phyloP scores from a whole-genome alignment of 306 rosid species.

The Oemleria cerasiformis region DNA sequence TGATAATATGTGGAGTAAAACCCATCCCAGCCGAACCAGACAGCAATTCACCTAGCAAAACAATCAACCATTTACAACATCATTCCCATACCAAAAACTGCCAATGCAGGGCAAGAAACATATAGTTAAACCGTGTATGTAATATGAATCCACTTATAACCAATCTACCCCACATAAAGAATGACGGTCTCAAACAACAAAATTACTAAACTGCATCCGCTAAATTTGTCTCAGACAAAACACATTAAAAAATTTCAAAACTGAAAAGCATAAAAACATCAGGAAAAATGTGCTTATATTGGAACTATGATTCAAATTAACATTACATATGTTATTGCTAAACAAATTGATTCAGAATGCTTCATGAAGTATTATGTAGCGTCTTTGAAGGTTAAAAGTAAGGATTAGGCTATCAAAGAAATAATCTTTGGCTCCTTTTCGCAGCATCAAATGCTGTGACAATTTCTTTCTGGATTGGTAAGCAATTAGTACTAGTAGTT shows the following conservation, averaged over 20 bases:
- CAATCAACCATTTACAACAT: slow-evolving; percentile 29
- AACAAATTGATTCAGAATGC: background rate
- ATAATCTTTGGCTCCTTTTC: background rate
- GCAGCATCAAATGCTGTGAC: background rate
- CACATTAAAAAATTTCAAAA: too few relatives aligned
- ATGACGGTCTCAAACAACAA: too few relatives aligned
- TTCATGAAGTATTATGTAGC: background rate
- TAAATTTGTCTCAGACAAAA: too few relatives aligned
- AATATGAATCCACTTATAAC: background rate
- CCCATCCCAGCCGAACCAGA: slow-evolving; percentile 93
- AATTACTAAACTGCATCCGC: too few relatives aligned
- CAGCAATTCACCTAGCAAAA: slow-evolving; percentile 65
- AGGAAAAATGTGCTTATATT: too few relatives aligned
- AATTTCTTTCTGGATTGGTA: background rate
- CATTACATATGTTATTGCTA: too few relatives aligned
- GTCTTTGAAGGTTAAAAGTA: background rate
- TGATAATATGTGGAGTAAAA: slow-evolving; percentile 86
- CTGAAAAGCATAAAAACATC: too few relatives aligned
- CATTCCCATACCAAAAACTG: slow-evolving; percentile 14
- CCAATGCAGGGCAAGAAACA: slow-evolving; percentile 1
- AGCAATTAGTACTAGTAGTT: background rate
- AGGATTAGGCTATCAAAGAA: background rate
- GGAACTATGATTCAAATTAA: too few relatives aligned
- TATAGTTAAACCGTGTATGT: slow-evolving; percentile 7
- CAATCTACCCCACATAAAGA: too few relatives aligned